A percentile compares a stretch with the other conserved stretches of the same genome.
These are phyloP conservation scores for Chlorella vulgaris DNA, from an alignment of 139 green algal genomes.

Conservation along the genomic window DNA sequence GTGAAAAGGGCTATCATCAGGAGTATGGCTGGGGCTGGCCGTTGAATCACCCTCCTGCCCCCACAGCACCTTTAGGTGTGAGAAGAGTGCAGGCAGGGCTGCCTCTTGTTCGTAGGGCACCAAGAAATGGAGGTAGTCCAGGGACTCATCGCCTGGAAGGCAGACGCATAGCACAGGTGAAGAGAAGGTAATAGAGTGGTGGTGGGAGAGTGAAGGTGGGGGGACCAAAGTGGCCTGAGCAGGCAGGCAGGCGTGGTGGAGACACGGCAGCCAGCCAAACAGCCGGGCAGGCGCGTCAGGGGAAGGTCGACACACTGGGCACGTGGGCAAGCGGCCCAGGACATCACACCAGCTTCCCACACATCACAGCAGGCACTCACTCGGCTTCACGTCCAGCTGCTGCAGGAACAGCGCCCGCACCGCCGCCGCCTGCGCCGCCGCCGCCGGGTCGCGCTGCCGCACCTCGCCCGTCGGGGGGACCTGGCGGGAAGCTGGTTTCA, in stretches of 20 bases:
- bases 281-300: too few relatives aligned
- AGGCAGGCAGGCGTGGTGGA: too few relatives aligned
- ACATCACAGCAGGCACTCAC: neutral
- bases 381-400: slow-evolving; percentile 36
- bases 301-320: too few relatives aligned
- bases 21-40: neutral
- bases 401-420: slow-evolving; percentile 23
- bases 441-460: neutral
- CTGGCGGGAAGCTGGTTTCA: neutral
- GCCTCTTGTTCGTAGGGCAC: slow-evolving; percentile 60
- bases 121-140: slow-evolving; percentile 70
- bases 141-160: slow-evolving; percentile 59
- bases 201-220: too few relatives aligned
- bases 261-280: too few relatives aligned
- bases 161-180: slow-evolving; percentile 18
- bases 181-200: too few relatives aligned
- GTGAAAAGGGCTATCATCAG: neutral
- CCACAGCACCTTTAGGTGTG: slow-evolving; percentile 43
- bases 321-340: too few relatives aligned
- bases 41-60: neutral
- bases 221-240: too few relatives aligned
- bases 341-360: neutral
- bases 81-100: slow-evolving; percentile 60
- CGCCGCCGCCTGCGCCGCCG: neutral
- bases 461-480: neutral